Conservation (phyloP, 2,329 filamentous ascomycete species). For the Bisporella sp. region DNA sequence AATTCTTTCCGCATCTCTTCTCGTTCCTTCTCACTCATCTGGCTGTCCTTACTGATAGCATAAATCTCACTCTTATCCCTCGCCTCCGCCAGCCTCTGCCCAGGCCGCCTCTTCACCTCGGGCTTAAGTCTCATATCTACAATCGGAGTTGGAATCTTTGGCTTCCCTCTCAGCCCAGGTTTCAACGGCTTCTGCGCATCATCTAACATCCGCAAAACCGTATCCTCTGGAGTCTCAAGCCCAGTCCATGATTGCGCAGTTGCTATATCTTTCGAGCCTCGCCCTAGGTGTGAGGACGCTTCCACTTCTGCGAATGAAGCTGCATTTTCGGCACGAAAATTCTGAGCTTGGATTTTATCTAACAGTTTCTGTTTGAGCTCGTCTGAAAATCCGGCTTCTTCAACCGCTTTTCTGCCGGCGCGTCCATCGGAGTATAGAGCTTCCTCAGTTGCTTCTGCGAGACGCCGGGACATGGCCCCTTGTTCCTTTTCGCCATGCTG, state of each 20-base stretch:
- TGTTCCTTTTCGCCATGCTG: slow-evolving; percentile 12
- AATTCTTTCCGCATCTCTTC: slow-evolving; percentile 67
- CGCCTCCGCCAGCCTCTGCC: slow-evolving; percentile 45
- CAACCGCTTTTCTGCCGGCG: slow-evolving; percentile 50
- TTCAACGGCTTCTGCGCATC: slow-evolving; percentile 68
- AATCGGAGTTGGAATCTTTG: slow-evolving; percentile 35
- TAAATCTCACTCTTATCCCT: slow-evolving; percentile 51
- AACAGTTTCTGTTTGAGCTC: slow-evolving; percentile 54
- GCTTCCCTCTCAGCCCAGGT: slow-evolving; percentile 38
- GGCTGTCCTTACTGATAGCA: slow-evolving; percentile 42
- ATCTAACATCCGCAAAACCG: slow-evolving; percentile 76
- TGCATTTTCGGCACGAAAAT: slow-evolving; percentile 44
- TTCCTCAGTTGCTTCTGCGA: slow-evolving; percentile 58
- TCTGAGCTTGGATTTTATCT: slow-evolving; percentile 46
- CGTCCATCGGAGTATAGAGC: slow-evolving; percentile 51
- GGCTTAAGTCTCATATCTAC: slow-evolving; percentile 46
- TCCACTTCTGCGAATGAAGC: slow-evolving; percentile 41
- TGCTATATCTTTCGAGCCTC: slow-evolving; percentile 62
- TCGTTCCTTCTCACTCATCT: slow-evolving; percentile 63
- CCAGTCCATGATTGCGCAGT: slow-evolving; percentile 70
- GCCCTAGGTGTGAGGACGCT: slow-evolving; percentile 51
- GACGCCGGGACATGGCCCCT: slow-evolving; percentile 44
- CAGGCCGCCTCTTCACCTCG: slow-evolving; percentile 32
- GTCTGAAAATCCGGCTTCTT: slow-evolving; percentile 57
- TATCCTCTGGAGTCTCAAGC: slow-evolving; percentile 65